Conservation (phyloP, 1,139 yeast species). For the Wickerhamiella infanticola region DNA sequence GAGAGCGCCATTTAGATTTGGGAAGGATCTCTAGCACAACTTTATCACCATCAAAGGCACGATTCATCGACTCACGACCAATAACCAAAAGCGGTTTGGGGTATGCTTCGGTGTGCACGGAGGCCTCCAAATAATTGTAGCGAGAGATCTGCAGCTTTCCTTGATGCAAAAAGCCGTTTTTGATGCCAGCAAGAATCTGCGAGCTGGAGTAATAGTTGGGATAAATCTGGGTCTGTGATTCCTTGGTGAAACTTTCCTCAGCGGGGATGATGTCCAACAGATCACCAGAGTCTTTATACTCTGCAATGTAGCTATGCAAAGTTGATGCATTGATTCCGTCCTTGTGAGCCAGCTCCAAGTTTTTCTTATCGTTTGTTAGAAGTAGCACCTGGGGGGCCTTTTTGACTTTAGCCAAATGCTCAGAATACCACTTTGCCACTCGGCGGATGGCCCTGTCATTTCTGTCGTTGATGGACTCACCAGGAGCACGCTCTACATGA, state of each 20-base stretch:
- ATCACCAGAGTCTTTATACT: slow-evolving; percentile 58
- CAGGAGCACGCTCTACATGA: slow-evolving; percentile 42
- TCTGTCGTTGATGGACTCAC: slow-evolving; percentile 74
- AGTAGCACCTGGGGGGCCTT: slow-evolving; percentile 41
- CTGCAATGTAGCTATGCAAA: slow-evolving; percentile 50
- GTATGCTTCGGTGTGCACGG: slow-evolving; percentile 56
- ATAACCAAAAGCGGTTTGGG: slow-evolving; percentile 68
- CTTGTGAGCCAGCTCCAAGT: slow-evolving; percentile 39
- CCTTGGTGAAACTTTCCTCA: slow-evolving; percentile 20
- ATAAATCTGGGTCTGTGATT: slow-evolving; percentile 26
- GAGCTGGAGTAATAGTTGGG: slow-evolving; percentile 71
- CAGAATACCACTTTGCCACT: slow-evolving; percentile 54
- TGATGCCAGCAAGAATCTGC: slow-evolving; percentile 78
- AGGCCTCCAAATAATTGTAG: slow-evolving; percentile 80
- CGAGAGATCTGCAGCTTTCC: slow-evolving; percentile 70
- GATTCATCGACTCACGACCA: slow-evolving; percentile 73
- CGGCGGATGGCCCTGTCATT: slow-evolving; percentile 83
- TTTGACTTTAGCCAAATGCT: slow-evolving; percentile 35
- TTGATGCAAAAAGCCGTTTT: slow-evolving; percentile 74
- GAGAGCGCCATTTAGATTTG: slow-evolving; percentile 73
- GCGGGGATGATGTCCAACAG: slow-evolving; percentile 62
- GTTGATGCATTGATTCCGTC: slow-evolving; percentile 44
- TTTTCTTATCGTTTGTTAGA: slow-evolving; percentile 64
- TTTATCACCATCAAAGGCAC: slow-evolving; percentile 84
- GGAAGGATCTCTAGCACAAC: slow-evolving; percentile 88